Evolutionary conservation across 768 basidiomycete species (phyloP).

Genomic region (Gyrodon lividus): DNA sequence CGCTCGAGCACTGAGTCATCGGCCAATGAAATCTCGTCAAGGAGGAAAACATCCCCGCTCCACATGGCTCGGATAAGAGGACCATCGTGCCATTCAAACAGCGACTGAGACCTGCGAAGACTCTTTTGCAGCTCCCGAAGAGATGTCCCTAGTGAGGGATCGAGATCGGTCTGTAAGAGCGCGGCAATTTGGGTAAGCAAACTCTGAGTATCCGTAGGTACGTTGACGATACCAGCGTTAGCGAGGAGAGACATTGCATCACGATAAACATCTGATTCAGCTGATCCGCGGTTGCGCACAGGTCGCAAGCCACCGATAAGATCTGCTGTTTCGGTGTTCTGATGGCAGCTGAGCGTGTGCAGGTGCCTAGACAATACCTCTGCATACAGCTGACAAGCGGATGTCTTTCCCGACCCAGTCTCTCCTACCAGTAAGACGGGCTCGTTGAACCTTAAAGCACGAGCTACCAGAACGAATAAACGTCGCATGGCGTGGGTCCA

Average conservation of each 20-base stretch:
- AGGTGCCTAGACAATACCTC: constrained; percentile 59
- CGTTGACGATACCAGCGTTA: constrained; percentile 36
- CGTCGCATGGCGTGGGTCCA: constrained; percentile 96
- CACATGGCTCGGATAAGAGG: constrained; percentile 94
- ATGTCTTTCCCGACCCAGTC: constrained; percentile 97
- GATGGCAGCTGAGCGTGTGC: constrained; percentile 87
- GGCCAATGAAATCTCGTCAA: constrained; percentile 96
- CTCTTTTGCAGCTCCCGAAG: constrained; percentile 45
- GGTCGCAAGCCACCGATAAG: constrained; percentile 92
- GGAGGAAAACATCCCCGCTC: constrained; percentile 77
- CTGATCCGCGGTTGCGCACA: constrained; percentile 66
- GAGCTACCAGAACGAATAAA: constrained; percentile 76
- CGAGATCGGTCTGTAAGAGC: constrained; percentile 28
- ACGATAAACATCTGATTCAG: constrained; percentile 48
- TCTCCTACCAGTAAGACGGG: constrained; percentile 95
- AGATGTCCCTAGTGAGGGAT: constrained; percentile 28
- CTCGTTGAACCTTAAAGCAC: constrained; percentile 89
- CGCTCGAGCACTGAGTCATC: constrained; percentile 98
- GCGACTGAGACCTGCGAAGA: constrained; percentile 56
- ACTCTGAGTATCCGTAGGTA: constrained; percentile 23
- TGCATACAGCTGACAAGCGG: constrained; percentile 89
- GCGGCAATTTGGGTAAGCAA: constrained; percentile 26
- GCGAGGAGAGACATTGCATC: constrained; percentile 44
- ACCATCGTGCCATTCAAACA: constrained; percentile 98
- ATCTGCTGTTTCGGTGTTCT: constrained; percentile 98